Conservation (phyloP, 768 basidiomycete genomes). For the Tricholoma flavovirens region DNA sequence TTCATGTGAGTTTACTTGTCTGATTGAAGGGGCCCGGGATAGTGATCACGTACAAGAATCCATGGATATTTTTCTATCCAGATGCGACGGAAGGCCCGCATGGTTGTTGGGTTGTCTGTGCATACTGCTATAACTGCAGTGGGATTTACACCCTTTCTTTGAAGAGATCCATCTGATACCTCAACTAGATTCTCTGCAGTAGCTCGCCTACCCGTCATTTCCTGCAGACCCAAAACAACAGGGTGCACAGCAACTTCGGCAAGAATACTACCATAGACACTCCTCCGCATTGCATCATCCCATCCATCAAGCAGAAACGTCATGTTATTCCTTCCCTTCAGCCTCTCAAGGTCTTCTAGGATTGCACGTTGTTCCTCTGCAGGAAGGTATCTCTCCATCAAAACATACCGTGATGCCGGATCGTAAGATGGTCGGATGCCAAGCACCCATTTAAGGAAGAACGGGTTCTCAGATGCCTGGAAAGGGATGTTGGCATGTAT, state of each 20-base stretch:
- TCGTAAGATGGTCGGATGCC: neutral
- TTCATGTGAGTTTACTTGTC: neutral
- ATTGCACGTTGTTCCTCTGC: neutral
- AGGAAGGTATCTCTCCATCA: conserved; percentile 1
- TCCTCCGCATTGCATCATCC: conserved; percentile 1
- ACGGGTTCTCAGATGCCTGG: neutral
- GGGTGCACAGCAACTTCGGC: conserved; percentile 4
- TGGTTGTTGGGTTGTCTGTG: conserved; percentile 16
- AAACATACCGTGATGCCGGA: neutral
- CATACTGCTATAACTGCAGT: conserved; percentile 13
- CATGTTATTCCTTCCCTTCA: neutral
- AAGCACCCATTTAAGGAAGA: neutral
- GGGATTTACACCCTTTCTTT: too few relatives aligned
- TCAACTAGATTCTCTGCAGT: conserved; percentile 18
- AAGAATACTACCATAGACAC: conserved; percentile 3
- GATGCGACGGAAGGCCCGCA: conserved; percentile 9
- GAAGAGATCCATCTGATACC: conserved; percentile 3
- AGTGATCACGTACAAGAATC: neutral
- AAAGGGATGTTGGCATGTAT: neutral
- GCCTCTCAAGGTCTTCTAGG: neutral
- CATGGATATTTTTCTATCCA: neutral
- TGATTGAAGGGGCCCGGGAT: neutral
- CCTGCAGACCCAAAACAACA: neutral
- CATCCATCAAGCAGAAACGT: conserved; percentile 5
- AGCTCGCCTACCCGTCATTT: neutral